A percentile compares a stretch with the other conserved stretches of the same genome.
Conservation (phyloP, 441 rosid species). For the Erodium trifolium region DNA sequence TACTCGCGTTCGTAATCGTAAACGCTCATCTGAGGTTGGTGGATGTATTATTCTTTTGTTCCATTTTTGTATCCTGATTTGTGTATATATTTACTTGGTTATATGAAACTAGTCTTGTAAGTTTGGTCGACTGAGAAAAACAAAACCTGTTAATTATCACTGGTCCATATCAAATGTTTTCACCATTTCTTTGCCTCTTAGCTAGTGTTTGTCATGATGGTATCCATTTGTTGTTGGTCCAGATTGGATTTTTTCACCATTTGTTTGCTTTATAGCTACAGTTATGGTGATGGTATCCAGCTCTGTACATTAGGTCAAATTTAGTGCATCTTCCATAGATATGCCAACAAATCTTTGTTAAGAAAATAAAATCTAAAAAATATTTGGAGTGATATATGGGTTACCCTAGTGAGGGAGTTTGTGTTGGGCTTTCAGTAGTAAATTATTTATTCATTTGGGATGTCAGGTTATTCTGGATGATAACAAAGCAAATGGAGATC, state of each 20-base stretch:
- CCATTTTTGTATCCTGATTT: background rate
- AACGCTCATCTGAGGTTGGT: conserved; percentile 58
- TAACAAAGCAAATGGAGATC: conserved; percentile 44
- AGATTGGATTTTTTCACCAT: too few species aligned
- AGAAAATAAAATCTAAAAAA: background rate
- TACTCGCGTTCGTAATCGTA: conserved; percentile 54
- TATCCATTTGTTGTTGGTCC: background rate
- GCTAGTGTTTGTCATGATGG: background rate
- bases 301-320: too few species aligned
- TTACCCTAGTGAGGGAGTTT: background rate
- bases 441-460: conserved; percentile 5
- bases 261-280: too few species aligned
- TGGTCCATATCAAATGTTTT: background rate
- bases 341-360: too few species aligned
- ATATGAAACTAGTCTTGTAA: background rate
- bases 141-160: background rate
- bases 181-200: background rate
- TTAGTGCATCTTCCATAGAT: too few species aligned
- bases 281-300: too few species aligned
- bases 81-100: background rate
- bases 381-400: background rate
- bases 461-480: conserved; percentile 44
- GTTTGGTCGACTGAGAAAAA: background rate
- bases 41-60: conserved; percentile 2
- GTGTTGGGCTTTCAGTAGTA: conserved; percentile 1